Evolutionary conservation across 2,329 filamentous ascomycete genomes (phyloP).

Genomic region (Colletotrichum echinochloae): DNA sequence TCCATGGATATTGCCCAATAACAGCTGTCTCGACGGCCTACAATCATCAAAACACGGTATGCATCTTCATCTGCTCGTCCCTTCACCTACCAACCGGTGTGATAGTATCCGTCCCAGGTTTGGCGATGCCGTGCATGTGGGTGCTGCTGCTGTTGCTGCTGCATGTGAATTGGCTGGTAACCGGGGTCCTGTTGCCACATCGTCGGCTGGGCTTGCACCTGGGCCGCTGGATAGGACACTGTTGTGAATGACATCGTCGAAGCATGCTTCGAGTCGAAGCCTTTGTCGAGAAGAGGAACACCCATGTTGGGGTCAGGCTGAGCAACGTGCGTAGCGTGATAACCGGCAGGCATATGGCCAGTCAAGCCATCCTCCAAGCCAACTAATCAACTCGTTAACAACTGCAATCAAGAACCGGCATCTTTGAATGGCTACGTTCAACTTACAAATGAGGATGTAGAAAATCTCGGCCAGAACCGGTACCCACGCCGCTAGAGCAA

Average conservation of each 20-base stretch:
- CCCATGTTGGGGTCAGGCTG: conserved; percentile 23
- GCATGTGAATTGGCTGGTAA: conserved; percentile 17
- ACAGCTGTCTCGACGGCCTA: neutral
- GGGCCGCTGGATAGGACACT: neutral
- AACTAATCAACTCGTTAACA: conserved; percentile 5
- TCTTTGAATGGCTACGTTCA: neutral
- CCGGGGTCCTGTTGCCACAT: conserved; percentile 7
- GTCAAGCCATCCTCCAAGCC: conserved; percentile 35
- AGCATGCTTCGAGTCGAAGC: conserved; percentile 13
- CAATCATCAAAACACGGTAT: neutral
- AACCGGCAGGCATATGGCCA: conserved; percentile 36
- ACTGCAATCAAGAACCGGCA: neutral
- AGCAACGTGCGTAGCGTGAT: conserved; percentile 21
- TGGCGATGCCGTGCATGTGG: conserved; percentile 1
- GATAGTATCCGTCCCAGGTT: conserved; percentile 20
- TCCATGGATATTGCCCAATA: neutral
- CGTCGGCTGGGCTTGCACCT: neutral
- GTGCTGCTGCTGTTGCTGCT: conserved; percentile 11
- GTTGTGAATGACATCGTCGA: conserved; percentile 4
- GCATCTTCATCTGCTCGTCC: neutral
- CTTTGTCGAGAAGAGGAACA: conserved; percentile 23
- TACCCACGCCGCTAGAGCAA: conserved; percentile 48
- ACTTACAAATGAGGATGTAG: conserved; percentile 46
- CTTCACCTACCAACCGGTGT: neutral
- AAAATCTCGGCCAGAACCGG: conserved; percentile 46